Conservation (phyloP, 2,329 filamentous ascomycete genomes). For the Clonostachys rhizophaga region DNA sequence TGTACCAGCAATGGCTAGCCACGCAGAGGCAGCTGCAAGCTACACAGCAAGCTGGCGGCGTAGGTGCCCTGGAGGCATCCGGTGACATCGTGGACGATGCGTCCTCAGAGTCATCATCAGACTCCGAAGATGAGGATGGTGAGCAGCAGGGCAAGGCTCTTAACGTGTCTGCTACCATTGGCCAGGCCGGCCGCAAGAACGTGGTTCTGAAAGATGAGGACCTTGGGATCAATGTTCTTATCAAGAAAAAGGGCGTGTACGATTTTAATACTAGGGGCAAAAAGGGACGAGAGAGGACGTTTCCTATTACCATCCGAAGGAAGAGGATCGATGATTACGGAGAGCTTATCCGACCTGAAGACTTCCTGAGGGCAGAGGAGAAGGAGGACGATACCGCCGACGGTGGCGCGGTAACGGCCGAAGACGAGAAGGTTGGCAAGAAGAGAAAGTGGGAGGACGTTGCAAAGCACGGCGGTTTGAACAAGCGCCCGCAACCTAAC, state of each 20-base stretch:
- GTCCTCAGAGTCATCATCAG: constrained; percentile 79
- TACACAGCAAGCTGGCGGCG: constrained; percentile 66
- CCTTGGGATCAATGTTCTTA: constrained; percentile 82
- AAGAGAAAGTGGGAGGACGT: constrained; percentile 90
- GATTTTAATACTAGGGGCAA: constrained; percentile 91
- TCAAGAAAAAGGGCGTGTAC: constrained; percentile 85
- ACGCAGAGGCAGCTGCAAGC: constrained; percentile 84
- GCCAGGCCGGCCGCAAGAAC: constrained; percentile 80
- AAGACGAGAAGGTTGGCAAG: constrained; percentile 69
- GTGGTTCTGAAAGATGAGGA: constrained; percentile 84
- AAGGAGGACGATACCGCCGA: constrained; percentile 70
- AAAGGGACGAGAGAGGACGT: constrained; percentile 87
- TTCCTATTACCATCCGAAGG: constrained; percentile 77
- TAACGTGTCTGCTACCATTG: constrained; percentile 81
- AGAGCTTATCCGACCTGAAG: constrained; percentile 87
- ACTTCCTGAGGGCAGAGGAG: constrained; percentile 90
- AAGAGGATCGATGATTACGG: constrained; percentile 87
- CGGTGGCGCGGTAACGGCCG: constrained; percentile 22
- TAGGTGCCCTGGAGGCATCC: constrained; percentile 62
- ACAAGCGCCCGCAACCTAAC: constrained; percentile 55
- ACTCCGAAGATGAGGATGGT: constrained; percentile 82
- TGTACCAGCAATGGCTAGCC: constrained; percentile 91
- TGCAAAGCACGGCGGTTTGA: constrained; percentile 30
- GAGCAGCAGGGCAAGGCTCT: constrained; percentile 90
- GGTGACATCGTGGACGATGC: constrained; percentile 77